phyloP scores from a whole-genome alignment of 2,329 filamentous ascomycete species.

The Colletotrichum zoysiae region DNA sequence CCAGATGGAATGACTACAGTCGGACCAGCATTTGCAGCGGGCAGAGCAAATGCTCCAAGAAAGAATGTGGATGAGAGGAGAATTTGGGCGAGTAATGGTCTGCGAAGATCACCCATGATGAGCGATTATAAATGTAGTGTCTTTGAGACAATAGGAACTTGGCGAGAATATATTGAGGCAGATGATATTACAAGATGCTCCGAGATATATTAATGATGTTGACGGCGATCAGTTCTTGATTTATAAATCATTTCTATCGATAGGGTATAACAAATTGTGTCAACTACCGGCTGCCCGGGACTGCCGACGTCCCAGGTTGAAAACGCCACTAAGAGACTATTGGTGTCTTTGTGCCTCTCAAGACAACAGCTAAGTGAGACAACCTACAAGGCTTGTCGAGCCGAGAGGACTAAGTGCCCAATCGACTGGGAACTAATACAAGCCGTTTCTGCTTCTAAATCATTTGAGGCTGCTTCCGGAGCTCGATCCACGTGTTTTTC shows the following conservation, averaged over 20 bases:
- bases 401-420: slow-evolving; percentile 1
- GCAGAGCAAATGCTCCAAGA: slow-evolving; percentile 10
- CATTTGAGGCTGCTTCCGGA: slow-evolving; percentile 3
- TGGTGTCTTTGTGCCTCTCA: slow-evolving; percentile 2
- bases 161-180: neutral
- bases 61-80: slow-evolving; percentile 25
- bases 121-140: neutral
- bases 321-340: neutral
- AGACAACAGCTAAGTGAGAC: slow-evolving; percentile 14
- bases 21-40: slow-evolving; percentile 13
- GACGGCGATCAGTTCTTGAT: neutral
- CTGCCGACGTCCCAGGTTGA: slow-evolving; percentile 1
- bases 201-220: rapidly evolving
- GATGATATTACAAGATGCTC: neutral
- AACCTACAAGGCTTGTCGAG: neutral
- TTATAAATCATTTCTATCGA: neutral
- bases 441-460: slow-evolving; percentile 3
- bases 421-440: neutral
- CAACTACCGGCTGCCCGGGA: neutral
- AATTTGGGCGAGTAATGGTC: neutral
- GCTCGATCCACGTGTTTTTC: neutral
- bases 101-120: slow-evolving; percentile 19
- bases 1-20: slow-evolving; percentile 29
- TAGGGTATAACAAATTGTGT: neutral
- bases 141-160: neutral